phyloP scores from a whole-genome alignment of 1,139 yeast species.

The Yamadazyma pseudoaaseri region DNA sequence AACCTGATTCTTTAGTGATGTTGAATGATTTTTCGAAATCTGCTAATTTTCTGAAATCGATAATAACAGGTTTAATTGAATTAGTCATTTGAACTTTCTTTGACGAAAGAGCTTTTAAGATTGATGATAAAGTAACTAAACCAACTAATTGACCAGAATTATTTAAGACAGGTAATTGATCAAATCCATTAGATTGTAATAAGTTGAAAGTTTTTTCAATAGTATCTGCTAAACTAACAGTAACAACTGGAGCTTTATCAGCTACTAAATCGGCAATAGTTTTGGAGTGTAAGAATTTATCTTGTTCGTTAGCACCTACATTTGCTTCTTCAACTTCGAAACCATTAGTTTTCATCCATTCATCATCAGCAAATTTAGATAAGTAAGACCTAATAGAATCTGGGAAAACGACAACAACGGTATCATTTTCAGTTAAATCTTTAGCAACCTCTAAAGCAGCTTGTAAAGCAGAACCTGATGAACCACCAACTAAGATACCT shows the following conservation, averaged over 20 bases:
- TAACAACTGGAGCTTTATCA: conserved; percentile 74
- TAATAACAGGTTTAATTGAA: conserved; percentile 60
- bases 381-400: conserved; percentile 86
- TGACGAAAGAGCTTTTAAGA: conserved; percentile 66
- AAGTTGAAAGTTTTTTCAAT: conserved; percentile 68
- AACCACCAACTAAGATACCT: conserved; percentile 87
- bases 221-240: conserved; percentile 63
- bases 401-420: conserved; percentile 80
- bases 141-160: conserved; percentile 66
- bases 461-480: conserved; percentile 81
- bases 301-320: conserved; percentile 44
- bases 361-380: conserved; percentile 87
- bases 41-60: conserved; percentile 72
- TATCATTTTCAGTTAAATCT: conserved; percentile 70
- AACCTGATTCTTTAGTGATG: conserved; percentile 59
- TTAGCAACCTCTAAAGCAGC: conserved; percentile 75
- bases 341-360: conserved; percentile 84
- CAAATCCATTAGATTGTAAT: conserved; percentile 76
- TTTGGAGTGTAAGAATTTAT: conserved; percentile 45
- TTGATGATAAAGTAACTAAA: conserved; percentile 72
- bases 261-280: conserved; percentile 67
- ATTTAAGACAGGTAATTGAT: conserved; percentile 78
- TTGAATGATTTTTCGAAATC: conserved; percentile 67
- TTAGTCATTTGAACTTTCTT: conserved; percentile 60
- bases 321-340: conserved; percentile 53